These are phyloP conservation scores for Diplotaxis tenuifolia DNA, from an alignment of 345 rosid genomes.

Conservation along the genomic window DNA sequence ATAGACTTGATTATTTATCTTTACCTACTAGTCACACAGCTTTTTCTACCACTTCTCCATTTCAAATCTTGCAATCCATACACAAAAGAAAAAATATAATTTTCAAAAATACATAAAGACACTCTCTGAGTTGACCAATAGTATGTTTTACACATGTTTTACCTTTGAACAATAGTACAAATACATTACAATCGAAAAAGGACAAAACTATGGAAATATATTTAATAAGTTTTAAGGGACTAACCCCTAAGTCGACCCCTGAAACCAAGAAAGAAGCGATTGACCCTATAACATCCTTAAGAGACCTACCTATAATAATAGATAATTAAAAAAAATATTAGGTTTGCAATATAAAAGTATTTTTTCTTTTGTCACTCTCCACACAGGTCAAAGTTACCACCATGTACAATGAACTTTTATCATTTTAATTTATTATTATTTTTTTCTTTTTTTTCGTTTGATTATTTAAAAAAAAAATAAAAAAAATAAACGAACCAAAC, in stretches of 20 bases:
- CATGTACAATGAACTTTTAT: too few relatives aligned
- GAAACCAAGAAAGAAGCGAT: conserved; percentile 24
- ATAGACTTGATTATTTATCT: not conserved
- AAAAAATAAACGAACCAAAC: too few relatives aligned
- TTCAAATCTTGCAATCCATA: not conserved
- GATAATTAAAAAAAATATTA: not conserved
- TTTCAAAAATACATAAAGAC: not conserved
- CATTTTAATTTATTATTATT: too few relatives aligned
- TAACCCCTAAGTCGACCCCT: conserved; percentile 31
- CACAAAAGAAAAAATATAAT: not conserved
- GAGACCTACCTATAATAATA: conserved; percentile 27
- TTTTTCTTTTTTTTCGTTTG: too few relatives aligned
- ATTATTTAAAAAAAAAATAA: too few relatives aligned
- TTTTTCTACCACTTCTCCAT: not conserved
- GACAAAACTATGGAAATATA: conserved; percentile 18
- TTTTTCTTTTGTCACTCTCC: conserved; percentile 25
- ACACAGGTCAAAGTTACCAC: too few relatives aligned
- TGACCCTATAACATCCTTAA: conserved; percentile 39
- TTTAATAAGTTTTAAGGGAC: not conserved
- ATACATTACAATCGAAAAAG: not conserved
- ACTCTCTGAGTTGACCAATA: not conserved
- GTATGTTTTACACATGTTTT: not conserved
- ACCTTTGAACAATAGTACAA: not conserved
- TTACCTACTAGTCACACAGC: not conserved
- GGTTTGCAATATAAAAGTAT: conserved; percentile 17